phyloP scores from a whole-genome alignment of 306 rosid genomes.

The Quercus agrifolia region DNA sequence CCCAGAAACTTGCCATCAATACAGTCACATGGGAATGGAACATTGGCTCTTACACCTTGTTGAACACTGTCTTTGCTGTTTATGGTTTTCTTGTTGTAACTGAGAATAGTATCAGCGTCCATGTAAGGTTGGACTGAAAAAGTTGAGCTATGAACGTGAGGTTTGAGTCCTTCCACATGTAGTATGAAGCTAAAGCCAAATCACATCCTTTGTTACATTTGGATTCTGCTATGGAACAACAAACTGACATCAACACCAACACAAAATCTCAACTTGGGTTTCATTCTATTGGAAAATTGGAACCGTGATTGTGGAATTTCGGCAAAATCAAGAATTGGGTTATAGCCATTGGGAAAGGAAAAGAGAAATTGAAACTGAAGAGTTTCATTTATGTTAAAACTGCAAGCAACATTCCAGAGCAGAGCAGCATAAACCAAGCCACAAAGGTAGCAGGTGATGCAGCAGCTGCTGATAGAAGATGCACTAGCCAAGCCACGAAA shows the following conservation, averaged over 20 bases:
- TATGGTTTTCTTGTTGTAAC: slow-evolving; percentile 29
- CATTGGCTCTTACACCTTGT: slow-evolving; percentile 2
- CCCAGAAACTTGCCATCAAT: slow-evolving; percentile 50
- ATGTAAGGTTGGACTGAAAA: slow-evolving; percentile 25
- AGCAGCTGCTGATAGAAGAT: too few relatives aligned
- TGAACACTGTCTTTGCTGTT: neutral
- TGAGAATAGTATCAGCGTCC: neutral
- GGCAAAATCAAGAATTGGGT: neutral
- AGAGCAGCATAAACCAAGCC: too few relatives aligned
- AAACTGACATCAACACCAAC: slow-evolving; percentile 22
- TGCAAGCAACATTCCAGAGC: too few relatives aligned
- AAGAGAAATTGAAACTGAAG: neutral
- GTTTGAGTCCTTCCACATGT: neutral
- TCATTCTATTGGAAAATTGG: slow-evolving; percentile 33
- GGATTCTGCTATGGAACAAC: slow-evolving; percentile 35
- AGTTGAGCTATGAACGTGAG: neutral
- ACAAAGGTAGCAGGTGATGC: too few relatives aligned
- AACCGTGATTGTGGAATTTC: neutral
- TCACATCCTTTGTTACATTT: slow-evolving; percentile 48
- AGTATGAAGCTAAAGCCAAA: slow-evolving; percentile 66
- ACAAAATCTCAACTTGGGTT: slow-evolving; percentile 21
- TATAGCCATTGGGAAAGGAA: neutral
- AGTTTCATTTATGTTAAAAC: too few relatives aligned
- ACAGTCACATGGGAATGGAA: slow-evolving; percentile 63
- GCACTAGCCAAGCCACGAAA: too few relatives aligned